A percentile compares a stretch with the other conserved stretches of the same genome.
Conservation (phyloP, 768 basidiomycete genomes). For the Tricholoma sp. region DNA sequence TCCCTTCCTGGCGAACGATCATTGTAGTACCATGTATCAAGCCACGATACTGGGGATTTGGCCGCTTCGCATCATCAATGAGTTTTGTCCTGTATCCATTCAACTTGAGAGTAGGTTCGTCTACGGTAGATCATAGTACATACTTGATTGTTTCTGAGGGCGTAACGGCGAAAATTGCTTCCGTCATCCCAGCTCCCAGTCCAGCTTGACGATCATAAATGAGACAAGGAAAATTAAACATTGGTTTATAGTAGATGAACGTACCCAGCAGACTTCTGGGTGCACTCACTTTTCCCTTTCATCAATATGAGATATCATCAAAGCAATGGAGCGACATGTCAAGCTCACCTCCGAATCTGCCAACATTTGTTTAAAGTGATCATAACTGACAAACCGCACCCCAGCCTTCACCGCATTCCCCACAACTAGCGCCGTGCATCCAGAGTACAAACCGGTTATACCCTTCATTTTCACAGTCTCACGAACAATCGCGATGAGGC, state of each 20-base stretch:
- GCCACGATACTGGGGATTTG: conserved; percentile 82
- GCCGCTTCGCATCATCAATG: conserved; percentile 88
- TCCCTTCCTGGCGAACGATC: conserved; percentile 84
- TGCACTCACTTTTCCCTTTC: conserved; percentile 85
- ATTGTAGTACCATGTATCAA: conserved; percentile 76
- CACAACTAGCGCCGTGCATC: conserved; percentile 82
- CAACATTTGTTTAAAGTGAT: conserved; percentile 80
- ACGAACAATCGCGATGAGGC: conserved; percentile 68
- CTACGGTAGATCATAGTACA: conserved; percentile 19
- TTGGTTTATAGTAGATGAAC: background rate
- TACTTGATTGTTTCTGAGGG: conserved; percentile 99
- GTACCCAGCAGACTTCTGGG: conserved; percentile 78
- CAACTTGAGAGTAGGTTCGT: background rate
- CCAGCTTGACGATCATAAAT: conserved; percentile 43
- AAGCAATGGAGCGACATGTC: background rate
- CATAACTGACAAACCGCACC: conserved; percentile 93
- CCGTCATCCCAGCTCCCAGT: conserved; percentile 84
- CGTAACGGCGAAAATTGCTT: conserved; percentile 92
- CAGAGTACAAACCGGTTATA: conserved; percentile 84
- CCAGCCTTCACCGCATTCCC: conserved; percentile 95
- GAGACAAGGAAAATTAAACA: background rate
- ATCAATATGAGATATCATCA: background rate
- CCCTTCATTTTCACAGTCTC: conserved; percentile 76
- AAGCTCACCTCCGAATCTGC: conserved; percentile 74
- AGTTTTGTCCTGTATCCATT: conserved; percentile 75